Percentiles rank a stretch among this genome's conserved stretches.
Evolutionary conservation across 805 yeast species (phyloP).

Genomic region (Wickerhamiella qilinensis): DNA sequence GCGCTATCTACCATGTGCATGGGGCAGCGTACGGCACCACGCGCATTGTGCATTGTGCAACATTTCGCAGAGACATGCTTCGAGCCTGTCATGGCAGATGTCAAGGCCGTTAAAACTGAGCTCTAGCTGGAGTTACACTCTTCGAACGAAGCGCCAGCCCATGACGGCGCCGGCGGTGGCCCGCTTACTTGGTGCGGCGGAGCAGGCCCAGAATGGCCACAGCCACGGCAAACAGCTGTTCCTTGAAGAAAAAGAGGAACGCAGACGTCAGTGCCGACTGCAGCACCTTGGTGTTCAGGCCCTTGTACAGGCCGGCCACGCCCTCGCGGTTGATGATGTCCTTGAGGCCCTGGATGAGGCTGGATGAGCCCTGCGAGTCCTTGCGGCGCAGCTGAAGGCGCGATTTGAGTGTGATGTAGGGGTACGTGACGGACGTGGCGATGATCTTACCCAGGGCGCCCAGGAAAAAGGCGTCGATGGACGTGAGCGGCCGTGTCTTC

Average conservation of each 20-base stretch:
- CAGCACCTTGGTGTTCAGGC: constrained; percentile 59
- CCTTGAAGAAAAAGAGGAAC: constrained; percentile 78
- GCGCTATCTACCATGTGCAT: no score
- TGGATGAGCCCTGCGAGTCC: constrained; percentile 13
- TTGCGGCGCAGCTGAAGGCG: constrained; percentile 61
- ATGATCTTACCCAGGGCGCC: constrained; percentile 83
- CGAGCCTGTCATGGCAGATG: no score
- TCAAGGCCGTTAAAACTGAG: no score
- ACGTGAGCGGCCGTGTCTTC: constrained; percentile 37
- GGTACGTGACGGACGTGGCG: constrained; percentile 83
- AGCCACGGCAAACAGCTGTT: constrained; percentile 53
- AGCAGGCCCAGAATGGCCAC: constrained; percentile 35
- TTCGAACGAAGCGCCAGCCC: no score
- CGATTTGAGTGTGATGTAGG: constrained; percentile 73
- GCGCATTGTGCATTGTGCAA: no score
- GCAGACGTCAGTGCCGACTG: constrained; percentile 85
- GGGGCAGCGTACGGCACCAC: no score
- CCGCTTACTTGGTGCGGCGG: constrained; percentile 9
- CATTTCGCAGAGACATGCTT: no score
- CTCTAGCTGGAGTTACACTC: no score
- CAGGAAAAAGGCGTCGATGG: constrained; percentile 64
- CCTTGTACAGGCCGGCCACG: constrained; percentile 59
- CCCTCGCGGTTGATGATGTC: constrained; percentile 59
- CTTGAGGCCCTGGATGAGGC: constrained; percentile 25
- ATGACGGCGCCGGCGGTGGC: no score